Base-by-base conservation (phyloP, 2,329 filamentous ascomycete species). In the Aphanocladium album region DNA sequence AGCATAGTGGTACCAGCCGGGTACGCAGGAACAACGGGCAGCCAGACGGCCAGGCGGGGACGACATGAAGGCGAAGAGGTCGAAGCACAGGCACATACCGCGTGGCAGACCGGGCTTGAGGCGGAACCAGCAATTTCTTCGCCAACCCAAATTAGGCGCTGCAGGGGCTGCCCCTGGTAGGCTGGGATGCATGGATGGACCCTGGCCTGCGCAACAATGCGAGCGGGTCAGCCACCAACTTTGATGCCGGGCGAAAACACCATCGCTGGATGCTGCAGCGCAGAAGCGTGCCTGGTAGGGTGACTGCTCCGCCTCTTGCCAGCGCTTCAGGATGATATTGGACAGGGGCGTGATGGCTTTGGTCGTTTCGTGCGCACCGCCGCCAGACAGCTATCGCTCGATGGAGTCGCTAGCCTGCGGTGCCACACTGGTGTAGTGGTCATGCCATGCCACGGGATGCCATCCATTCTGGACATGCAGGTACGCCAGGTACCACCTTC, bases 241-340 rank as follows among this genome's bases (percentile, higher is more conserved):
- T 51, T 59, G 46, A 50, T 39, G 25, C 51, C 21, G 14, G 19
- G 49, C 46, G 57, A 59, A 59, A 59, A 47, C 47, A 45, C 47
- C 57, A 52, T 60, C 50, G 46, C 45, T 49, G 45, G 23, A 47
- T 23, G 45, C 43, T 46, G 11, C 33, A 37, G 9, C 39, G 35
- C 39, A 49, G 57, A 35, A 39, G 37, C 23, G 27, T 27, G 33
- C 5, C 56, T 45, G 47, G 52, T 51, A 43, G 59, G 45, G 6
- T 51, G 43, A 23, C 21, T 43, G 43, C 52, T 56, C 59, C 59
- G 59, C 52, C 59, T 41, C 51, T 56, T 54, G 27, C 50, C 51
- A 50, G 49, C 59, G 59, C 51, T 55, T 60, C 59, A 56, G 59
- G 35, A 60, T 51, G 45, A 56, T 55, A 60, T 60, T 59, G 57